A percentile compares a stretch with the other conserved stretches of the same genome.
phyloP scores from a whole-genome alignment of 169 alveolate genomes.

The Plasmodium knowlesi region DNA sequence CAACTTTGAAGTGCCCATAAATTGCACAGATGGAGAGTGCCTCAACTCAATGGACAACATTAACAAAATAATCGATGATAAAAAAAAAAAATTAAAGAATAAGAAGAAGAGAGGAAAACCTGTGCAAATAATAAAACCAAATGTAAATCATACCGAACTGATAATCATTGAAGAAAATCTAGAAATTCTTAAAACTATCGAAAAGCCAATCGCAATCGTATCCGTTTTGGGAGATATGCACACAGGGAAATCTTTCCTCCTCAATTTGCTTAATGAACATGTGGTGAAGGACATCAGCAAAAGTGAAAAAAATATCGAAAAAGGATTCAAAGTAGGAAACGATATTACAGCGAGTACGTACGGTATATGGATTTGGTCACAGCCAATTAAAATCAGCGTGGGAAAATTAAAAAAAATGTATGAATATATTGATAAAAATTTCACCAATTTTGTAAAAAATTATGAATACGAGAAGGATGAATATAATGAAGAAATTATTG shows the following conservation, averaged over 20 bases:
- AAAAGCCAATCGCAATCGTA: conserved; percentile 86
- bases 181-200: conserved; percentile 74
- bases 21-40: conserved; percentile 50
- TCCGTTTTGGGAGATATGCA: conserved; percentile 86
- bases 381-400: conserved; percentile 78
- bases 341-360: conserved; percentile 79
- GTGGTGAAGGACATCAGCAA: conserved; percentile 68
- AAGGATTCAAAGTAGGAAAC: conserved; percentile 79
- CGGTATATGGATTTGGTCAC: conserved; percentile 87
- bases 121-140: conserved; percentile 82
- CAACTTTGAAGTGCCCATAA: conserved; percentile 49
- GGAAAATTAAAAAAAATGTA: conserved; percentile 51
- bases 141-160: conserved; percentile 81
- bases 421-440: conserved; percentile 53
- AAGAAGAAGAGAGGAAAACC: conserved; percentile 76
- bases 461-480: conserved; percentile 74
- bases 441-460: conserved; percentile 57
- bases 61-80: conserved; percentile 57
- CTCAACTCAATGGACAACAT: conserved; percentile 40
- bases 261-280: conserved; percentile 83
- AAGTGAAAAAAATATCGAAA: conserved; percentile 52
- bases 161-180: conserved; percentile 79
- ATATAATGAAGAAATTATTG: conserved; percentile 73
- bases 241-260: conserved; percentile 84
- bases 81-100: conserved; percentile 39